Base-by-base conservation (phyloP, 177 flowering plant genomes). In the Vitis hybrid region DNA sequence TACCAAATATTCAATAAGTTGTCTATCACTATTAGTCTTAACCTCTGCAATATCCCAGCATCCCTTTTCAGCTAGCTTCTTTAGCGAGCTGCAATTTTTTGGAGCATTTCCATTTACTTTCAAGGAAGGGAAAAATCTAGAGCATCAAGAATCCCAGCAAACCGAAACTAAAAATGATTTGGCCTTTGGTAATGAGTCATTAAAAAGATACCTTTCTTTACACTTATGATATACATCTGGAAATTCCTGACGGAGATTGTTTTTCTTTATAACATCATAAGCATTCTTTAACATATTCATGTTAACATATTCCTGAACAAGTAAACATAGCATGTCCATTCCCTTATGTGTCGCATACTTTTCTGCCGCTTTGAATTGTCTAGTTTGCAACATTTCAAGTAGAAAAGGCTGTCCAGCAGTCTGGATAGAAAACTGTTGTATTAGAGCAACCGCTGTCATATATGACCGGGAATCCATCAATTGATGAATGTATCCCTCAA, bases 291-390 rank as follows among this genome's bases (percentile, higher is more conserved):
- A 75, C 85, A 83, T 78, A 64, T 90, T 88, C 82, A 80, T 80
- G 52, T 89, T 83, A 50, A 81, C 62, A 75, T 87, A 92, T 73
- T 85, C 84, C 66, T 86, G 83, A 13, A 92, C 85, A 74, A 93
- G 92, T 51, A 80, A 30, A 71, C 86, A 80, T 75, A 92, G 56
- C 91, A 89, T 83, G 64, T 87, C 85, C 82, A 84, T 90, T 56
- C 99, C 99, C 91, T 91, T 87, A 78, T 83, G 91, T 15, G 83
- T 77, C 27, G 97, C 96, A 97, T 95, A 93, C 78, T 91, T 95
- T 70, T 93, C 98, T 62, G 99, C 99, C 27, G 95, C 97, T 75
- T 64, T 84, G 46, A 77, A 86, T 66, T 95, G 78, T 30, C 82
- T 83, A 65, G 77, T 74, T 55, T 87, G 74, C 66, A 95, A 32